phyloP scores from a whole-genome alignment of 805 yeast genomes.

The Metschnikowia noctiluminum region DNA sequence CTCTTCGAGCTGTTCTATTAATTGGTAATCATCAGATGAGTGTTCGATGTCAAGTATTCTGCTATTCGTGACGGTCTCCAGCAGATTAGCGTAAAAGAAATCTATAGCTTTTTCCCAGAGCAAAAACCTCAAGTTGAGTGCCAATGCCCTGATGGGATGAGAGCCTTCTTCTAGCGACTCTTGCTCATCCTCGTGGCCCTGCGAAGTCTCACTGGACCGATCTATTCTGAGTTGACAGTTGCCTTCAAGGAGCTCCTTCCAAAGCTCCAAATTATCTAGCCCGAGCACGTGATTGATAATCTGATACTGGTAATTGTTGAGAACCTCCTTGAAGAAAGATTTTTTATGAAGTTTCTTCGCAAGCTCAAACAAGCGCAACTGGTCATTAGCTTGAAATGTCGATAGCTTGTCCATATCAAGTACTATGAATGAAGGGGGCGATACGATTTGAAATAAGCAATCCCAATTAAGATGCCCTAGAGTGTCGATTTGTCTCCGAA shows the following conservation, averaged over 20 bases:
- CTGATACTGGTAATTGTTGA: slow-evolving; percentile 55
- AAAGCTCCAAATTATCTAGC: slow-evolving; percentile 32
- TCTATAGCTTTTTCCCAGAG: slow-evolving; percentile 72
- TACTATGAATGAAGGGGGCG: no score
- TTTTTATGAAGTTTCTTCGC: slow-evolving; percentile 31
- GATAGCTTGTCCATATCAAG: slow-evolving; percentile 34
- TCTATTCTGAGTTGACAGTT: slow-evolving; percentile 26
- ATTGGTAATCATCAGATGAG: slow-evolving; percentile 32
- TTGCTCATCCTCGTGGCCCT: slow-evolving; percentile 13
- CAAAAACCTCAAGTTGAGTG: slow-evolving; percentile 62
- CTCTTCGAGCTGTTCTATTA: slow-evolving; percentile 30
- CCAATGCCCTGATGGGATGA: slow-evolving; percentile 36
- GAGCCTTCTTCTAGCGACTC: slow-evolving; percentile 44
- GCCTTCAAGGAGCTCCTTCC: slow-evolving; percentile 48
- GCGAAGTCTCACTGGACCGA: slow-evolving; percentile 7
- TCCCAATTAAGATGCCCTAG: no score
- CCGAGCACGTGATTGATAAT: slow-evolving; percentile 46
- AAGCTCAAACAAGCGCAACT: slow-evolving; percentile 30
- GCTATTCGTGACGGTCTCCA: slow-evolving; percentile 7
- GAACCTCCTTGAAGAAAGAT: slow-evolving; percentile 30
- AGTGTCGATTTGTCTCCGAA: no score
- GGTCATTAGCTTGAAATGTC: slow-evolving; percentile 35
- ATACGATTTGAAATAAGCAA: no score
- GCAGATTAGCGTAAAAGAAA: slow-evolving; percentile 29
- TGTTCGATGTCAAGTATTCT: slow-evolving; percentile 25